Percentiles rank a stretch among this genome's conserved stretches.
phyloP scores from a whole-genome alignment of 2,329 filamentous ascomycete species.

The Aspergillus ochraceus region DNA sequence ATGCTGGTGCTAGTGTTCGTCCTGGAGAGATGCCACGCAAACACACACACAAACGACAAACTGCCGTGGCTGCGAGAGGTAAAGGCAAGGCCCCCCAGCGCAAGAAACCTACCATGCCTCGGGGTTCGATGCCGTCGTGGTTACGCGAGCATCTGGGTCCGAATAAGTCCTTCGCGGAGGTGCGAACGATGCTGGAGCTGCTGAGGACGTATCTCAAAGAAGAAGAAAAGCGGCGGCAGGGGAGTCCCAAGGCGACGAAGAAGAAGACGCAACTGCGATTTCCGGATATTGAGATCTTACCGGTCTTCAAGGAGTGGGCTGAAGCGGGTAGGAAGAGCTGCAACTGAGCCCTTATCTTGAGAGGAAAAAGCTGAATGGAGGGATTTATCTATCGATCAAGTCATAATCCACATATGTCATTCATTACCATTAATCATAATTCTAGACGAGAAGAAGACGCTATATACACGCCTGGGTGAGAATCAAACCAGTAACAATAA shows the following conservation, averaged over 20 bases:
- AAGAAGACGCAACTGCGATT: slow-evolving; percentile 25
- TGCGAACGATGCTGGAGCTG: slow-evolving; percentile 26
- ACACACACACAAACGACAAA: background rate
- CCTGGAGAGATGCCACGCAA: background rate
- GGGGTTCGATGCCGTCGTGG: slow-evolving; percentile 36
- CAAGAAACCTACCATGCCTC: slow-evolving; percentile 27
- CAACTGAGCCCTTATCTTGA: background rate
- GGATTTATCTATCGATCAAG: no score
- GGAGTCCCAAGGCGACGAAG: background rate
- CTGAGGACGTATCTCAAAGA: slow-evolving; percentile 23
- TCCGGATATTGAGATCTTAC: slow-evolving; percentile 43
- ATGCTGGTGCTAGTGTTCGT: no score
- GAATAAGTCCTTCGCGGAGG: slow-evolving; percentile 30
- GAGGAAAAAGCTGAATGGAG: no score
- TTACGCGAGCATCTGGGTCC: slow-evolving; percentile 24
- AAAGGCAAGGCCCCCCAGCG: slow-evolving; percentile 6
- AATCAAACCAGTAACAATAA: background rate
- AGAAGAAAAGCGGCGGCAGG: no score
- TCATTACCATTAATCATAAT: slow-evolving; percentile 1
- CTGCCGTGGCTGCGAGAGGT: no score
- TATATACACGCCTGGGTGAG: background rate
- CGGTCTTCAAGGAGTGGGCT: slow-evolving; percentile 27
- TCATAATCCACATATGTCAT: no score
- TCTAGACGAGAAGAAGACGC: background rate
- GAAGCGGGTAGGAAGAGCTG: background rate